Base-by-base conservation (phyloP, 345 rosid genomes). In the Atalantia buxifolia region DNA sequence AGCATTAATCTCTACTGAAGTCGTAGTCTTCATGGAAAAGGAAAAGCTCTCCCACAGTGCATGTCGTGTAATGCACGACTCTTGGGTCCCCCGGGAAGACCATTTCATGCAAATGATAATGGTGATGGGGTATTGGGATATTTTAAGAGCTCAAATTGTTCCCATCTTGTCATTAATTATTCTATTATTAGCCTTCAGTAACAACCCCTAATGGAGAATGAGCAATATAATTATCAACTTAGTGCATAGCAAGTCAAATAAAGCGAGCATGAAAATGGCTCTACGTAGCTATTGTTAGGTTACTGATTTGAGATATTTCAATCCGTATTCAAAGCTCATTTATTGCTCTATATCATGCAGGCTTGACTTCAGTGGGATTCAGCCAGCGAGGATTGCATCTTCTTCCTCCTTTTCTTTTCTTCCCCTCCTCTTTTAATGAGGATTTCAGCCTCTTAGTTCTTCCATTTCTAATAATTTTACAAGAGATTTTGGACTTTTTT, bases 21-120 rank as follows among this genome's bases (percentile, higher is more conserved):
- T 56, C 53, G 1, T 2, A 38, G 56, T 27, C 40, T 27, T 30
- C 9, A 24, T 28, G 60, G 77, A 25, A 74, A 62, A 63, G 63
- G 56, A 21, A 22, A 31, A 53, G 25, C 40, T 4, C 4, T 31
- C 12, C 40, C 22, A 65, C 70, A 30, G 31, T 64, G 24, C 71
- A 64, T 64, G 62, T 30, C 78, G 62, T 75, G 71, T 50, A 7
- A 65, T 30, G 48, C 70, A 64, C 71, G 77, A 64, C 71, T 63
- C 45, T 18, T 50, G 78, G 62, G 71, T 22, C 78, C 77, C 78
- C 7, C 2, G 0, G 12, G 78, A 48, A 48, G 71, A 75, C 78
- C 78, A 66, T 22, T 76, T 64, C 64, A 75, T 40, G 60, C 60
- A 27, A 48, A 59, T 9, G 74, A 70, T 28, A 27, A 70, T 69